Conservation (phyloP, 1,284 basidiomycete species). For the Ceratobasidium sp. region DNA sequence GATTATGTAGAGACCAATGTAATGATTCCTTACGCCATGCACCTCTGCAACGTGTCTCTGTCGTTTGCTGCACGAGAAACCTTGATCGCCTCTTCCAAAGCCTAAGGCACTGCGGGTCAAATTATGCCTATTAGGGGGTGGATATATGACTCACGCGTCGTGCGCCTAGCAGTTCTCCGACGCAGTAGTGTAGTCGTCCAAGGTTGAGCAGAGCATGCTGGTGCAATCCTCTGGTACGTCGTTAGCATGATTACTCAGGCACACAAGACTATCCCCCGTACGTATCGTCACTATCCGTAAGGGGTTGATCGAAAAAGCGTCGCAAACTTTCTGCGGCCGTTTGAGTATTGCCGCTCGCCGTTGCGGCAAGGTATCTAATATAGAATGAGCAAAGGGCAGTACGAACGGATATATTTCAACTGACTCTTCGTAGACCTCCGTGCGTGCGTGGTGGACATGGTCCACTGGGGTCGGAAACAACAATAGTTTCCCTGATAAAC, state of each 20-base stretch:
- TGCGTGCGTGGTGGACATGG: constrained; percentile 52
- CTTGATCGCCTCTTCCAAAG: constrained; percentile 74
- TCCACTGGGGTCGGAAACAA: constrained; percentile 71
- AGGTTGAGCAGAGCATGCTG: constrained; percentile 78
- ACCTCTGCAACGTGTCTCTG: constrained; percentile 73
- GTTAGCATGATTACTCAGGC: not conserved
- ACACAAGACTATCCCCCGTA: constrained; percentile 51
- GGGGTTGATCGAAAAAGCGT: constrained; percentile 80
- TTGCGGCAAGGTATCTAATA: constrained; percentile 68
- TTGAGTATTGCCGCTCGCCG: constrained; percentile 68
- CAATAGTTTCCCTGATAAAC: constrained; percentile 47
- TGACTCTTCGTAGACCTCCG: constrained; percentile 67
- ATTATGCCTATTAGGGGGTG: constrained; percentile 1
- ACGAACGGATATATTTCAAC: constrained; percentile 41
- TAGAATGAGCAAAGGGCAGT: not conserved
- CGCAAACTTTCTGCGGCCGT: constrained; percentile 71
- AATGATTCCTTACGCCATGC: constrained; percentile 62
- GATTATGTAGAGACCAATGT: not conserved
- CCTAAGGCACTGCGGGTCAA: constrained; percentile 54
- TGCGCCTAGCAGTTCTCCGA: constrained; percentile 68
- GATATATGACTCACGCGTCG: constrained; percentile 58
- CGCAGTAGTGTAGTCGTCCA: constrained; percentile 75
- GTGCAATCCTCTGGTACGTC: constrained; percentile 64
- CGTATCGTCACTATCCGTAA: constrained; percentile 79
- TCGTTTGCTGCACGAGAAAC: constrained; percentile 74